These are phyloP conservation scores for Pleurotus salmoneostramineus DNA, from an alignment of 768 basidiomycete species.

Conservation along the genomic window DNA sequence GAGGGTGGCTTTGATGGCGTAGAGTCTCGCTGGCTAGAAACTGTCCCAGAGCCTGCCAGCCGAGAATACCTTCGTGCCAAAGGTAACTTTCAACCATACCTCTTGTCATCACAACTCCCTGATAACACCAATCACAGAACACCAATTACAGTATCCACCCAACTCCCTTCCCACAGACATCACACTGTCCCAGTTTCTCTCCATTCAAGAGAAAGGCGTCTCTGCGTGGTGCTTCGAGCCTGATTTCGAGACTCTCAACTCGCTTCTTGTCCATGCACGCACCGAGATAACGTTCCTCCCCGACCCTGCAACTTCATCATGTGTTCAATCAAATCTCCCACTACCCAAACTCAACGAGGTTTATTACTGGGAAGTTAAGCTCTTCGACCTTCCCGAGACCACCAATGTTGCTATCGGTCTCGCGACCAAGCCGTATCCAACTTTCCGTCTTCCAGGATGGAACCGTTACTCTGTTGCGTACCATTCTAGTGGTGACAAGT, in stretches of 20 bases:
- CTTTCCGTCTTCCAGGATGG: slow-evolving; percentile 87
- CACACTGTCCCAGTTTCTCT: slow-evolving; percentile 96
- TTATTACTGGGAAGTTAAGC: slow-evolving; percentile 99
- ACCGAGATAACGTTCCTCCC: slow-evolving; percentile 98
- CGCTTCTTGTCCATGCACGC: slow-evolving; percentile 88
- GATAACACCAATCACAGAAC: slow-evolving; percentile 42
- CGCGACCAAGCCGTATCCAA: slow-evolving; percentile 95
- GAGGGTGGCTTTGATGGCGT: slow-evolving; percentile 93
- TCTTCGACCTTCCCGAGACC: slow-evolving; percentile 90
- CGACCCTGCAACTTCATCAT: slow-evolving; percentile 92
- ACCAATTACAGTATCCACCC: slow-evolving; percentile 85
- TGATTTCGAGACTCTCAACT: slow-evolving; percentile 92
- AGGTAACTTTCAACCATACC: slow-evolving; percentile 41
- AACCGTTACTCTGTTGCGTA: slow-evolving; percentile 90
- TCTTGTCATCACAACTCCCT: neutral
- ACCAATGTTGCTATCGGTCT: slow-evolving; percentile 92
- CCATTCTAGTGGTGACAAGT: slow-evolving; percentile 95
- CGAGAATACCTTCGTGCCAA: slow-evolving; percentile 81
- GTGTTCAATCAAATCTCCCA: slow-evolving; percentile 94
- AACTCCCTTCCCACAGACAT: slow-evolving; percentile 98
- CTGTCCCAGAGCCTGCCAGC: slow-evolving; percentile 58
- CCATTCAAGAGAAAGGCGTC: slow-evolving; percentile 99
- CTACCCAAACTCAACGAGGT: slow-evolving; percentile 98
- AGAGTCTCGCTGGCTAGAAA: slow-evolving; percentile 92
- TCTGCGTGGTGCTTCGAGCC: slow-evolving; percentile 99